Evolutionary conservation across 2,329 filamentous ascomycete species (phyloP), one percentile per base, ranked within the genome.

Genomic region (Orbilia ellipsospora): DNA sequence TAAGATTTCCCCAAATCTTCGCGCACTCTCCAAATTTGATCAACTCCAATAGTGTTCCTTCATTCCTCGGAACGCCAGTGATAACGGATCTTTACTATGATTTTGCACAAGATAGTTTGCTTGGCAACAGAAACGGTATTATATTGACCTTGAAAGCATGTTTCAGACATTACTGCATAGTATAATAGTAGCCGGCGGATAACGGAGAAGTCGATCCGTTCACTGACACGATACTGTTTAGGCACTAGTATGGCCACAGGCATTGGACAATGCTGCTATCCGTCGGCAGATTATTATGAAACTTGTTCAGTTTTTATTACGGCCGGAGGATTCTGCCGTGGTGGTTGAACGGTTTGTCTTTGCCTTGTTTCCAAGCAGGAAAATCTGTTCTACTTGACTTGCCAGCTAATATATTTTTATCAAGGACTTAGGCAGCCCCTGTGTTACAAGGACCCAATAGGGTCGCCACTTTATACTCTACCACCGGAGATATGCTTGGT

Each of bases 241-340:
- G 66, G 66, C 66, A 0, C 59, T 70, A 5, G 36, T 70, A 23
- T 70, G 66, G 66, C 66, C 57, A 10, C 66, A 70, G 36, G 2
- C 15, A 20, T 61, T 44, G 36, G 40, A 70, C 15, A 42, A 61
- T 23, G 57, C 66, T 16, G 50, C 66, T 8, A 23, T 70, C n/a
- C 28, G 36, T 23, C 12, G 56, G 8, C 55, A 45, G 4, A 48
- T 55, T n/a, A 63, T 70, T 15, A 63, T 63, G 59, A 59, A 70
- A 20, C 13, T 63, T 7, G 18, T 70, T 26, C 66, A 70, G 18
- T 70, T 57, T 40, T 16, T 70, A n/a, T 55, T 70, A 0, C 13
- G 20, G 4, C 20, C 66, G 18, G 59, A 70, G 40, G 57, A 70
- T 26, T 63, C 57, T 42, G 28, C 57, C 3, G 23, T 70, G 8